phyloP scores from a whole-genome alignment of 148 eudicot species.

The Rhododendron mucronatum region DNA sequence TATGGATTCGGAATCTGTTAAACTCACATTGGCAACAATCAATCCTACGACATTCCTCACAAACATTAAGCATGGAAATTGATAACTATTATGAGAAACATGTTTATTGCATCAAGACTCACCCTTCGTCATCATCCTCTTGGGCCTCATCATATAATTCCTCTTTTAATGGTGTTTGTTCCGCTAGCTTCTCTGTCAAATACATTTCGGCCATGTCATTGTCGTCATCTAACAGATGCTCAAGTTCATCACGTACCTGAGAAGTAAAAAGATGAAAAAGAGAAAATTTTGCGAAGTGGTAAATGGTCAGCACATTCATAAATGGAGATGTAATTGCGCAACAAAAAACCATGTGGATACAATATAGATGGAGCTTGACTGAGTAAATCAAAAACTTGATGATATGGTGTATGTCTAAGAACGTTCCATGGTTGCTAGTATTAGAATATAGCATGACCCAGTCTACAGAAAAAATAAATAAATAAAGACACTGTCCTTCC shows the following conservation, averaged over 20 bases:
- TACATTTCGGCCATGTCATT: constrained; percentile 75
- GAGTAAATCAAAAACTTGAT: neutral
- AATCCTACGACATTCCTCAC: neutral
- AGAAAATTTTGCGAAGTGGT: neutral
- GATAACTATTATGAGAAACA: neutral
- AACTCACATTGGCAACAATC: neutral
- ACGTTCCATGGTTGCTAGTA: neutral
- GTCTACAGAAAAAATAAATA: neutral
- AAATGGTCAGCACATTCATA: neutral
- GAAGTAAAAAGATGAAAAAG: neutral
- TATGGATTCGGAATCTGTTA: neutral
- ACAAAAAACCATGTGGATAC: neutral
- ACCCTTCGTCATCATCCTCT: constrained; percentile 28
- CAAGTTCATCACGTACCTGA: constrained; percentile 62
- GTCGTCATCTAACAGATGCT: constrained; percentile 65
- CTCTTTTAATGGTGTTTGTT: constrained; percentile 19
- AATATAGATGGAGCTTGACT: neutral
- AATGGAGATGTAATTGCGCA: neutral
- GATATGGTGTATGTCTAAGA: neutral
- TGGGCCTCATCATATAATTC: constrained; percentile 16
- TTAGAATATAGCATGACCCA: neutral
- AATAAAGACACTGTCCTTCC: neutral
- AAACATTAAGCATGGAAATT: neutral
- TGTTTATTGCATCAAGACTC: constrained; percentile 13
- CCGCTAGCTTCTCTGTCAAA: constrained; percentile 46